Percentiles rank a stretch among this genome's conserved stretches.
Evolutionary conservation across 108 stramenopile genomes (phyloP).

Genomic region (Seminavis robusta): DNA sequence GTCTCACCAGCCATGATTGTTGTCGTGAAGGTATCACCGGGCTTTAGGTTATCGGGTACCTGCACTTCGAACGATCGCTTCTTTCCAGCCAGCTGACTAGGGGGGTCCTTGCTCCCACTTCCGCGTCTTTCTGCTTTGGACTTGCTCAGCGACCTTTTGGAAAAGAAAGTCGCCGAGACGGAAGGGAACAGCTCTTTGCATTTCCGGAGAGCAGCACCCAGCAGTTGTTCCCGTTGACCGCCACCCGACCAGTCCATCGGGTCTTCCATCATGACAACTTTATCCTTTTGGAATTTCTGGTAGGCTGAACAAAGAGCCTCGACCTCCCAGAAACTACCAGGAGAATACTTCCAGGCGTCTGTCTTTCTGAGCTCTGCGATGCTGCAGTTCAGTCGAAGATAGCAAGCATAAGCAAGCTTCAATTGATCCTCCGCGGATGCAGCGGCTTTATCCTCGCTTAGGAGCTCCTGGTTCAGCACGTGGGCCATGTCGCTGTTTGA

Average conservation of each 20-base stretch:
- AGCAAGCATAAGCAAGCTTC: slow-evolving; percentile 59
- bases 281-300: slow-evolving; percentile 24
- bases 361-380: slow-evolving; percentile 39
- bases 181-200: slow-evolving; percentile 37
- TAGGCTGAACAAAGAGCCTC: slow-evolving; percentile 60
- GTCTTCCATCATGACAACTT: slow-evolving; percentile 18
- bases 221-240: slow-evolving; percentile 16
- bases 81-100: not conserved
- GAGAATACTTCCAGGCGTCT: slow-evolving; percentile 27
- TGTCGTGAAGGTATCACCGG: slow-evolving; percentile 47
- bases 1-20: slow-evolving; percentile 30
- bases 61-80: slow-evolving; percentile 31
- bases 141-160: slow-evolving; percentile 16
- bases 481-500: slow-evolving; percentile 57
- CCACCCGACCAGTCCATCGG: slow-evolving; percentile 47
- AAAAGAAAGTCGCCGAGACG: slow-evolving; percentile 17
- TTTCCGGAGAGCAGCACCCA: slow-evolving; percentile 28
- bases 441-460: not conserved
- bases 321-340: slow-evolving; percentile 35
- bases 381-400: slow-evolving; percentile 61
- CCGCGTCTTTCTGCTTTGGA: slow-evolving; percentile 1
- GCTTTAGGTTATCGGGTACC: slow-evolving; percentile 34
- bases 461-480: slow-evolving; percentile 52
- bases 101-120: slow-evolving; percentile 6
- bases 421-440: slow-evolving; percentile 30